Conservation (phyloP, 1,284 basidiomycete genomes). For the Ceratobasidium sp. region DNA sequence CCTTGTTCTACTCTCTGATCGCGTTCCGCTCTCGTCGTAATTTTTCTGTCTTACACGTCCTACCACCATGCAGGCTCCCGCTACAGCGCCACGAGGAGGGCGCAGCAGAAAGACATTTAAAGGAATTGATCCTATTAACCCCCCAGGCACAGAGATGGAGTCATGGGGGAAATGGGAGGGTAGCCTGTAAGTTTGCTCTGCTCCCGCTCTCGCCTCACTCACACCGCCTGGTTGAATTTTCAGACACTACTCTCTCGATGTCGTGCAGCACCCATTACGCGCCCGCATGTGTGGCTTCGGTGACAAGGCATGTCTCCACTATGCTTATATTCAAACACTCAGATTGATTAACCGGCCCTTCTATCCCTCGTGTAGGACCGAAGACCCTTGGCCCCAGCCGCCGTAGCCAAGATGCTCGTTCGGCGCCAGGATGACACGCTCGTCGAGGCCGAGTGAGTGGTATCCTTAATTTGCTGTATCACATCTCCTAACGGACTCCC, state of each 20-base stretch:
- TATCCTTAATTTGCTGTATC: constrained; percentile 16
- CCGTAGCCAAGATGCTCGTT: constrained; percentile 85
- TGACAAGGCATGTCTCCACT: constrained; percentile 76
- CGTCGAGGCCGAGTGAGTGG: constrained; percentile 81
- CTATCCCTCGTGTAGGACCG: constrained; percentile 73
- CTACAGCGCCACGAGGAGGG: constrained; percentile 18
- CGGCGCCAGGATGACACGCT: constrained; percentile 73
- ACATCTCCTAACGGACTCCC: constrained; percentile 34
- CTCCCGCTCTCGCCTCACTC: background rate
- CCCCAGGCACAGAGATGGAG: constrained; percentile 38
- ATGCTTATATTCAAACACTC: background rate
- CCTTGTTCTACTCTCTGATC: constrained; percentile 16
- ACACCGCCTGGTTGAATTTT: constrained; percentile 15
- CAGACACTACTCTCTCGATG: constrained; percentile 81
- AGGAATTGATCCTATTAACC: constrained; percentile 43
- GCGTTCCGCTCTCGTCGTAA: background rate
- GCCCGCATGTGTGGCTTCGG: constrained; percentile 96
- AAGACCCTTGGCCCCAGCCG: constrained; percentile 88
- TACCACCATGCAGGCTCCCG: constrained; percentile 24
- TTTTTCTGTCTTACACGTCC: constrained; percentile 2
- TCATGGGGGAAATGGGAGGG: constrained; percentile 48
- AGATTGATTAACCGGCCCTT: constrained; percentile 38
- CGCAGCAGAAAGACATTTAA: constrained; percentile 47
- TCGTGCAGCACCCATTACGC: constrained; percentile 87
- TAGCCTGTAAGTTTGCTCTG: constrained; percentile 43